Conservation (phyloP, 306 rosid genomes). For the Rosa rugosa region DNA sequence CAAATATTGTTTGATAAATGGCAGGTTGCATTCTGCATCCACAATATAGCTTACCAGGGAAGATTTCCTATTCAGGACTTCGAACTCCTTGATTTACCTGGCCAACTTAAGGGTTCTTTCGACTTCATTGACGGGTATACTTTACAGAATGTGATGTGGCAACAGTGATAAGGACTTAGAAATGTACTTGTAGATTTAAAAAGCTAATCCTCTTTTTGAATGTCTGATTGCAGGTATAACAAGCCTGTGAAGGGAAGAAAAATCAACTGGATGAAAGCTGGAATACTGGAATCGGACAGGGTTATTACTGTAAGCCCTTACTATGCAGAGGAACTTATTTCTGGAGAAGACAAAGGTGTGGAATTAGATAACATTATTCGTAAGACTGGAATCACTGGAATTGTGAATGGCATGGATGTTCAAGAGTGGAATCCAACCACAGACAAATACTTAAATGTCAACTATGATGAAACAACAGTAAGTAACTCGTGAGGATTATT, state of each 20-base stretch:
- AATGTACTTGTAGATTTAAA: background rate
- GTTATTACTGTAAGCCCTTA: constrained; percentile 48
- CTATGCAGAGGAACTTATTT: constrained; percentile 47
- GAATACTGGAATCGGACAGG: constrained; percentile 38
- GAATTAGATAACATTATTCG: constrained; percentile 42
- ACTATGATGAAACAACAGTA: constrained; percentile 43
- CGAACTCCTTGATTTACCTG: constrained; percentile 38
- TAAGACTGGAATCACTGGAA: constrained; percentile 34
- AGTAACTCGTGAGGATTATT: constrained; percentile 4
- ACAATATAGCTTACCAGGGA: constrained; percentile 59
- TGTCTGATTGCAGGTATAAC: constrained; percentile 30
- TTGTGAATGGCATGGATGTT: constrained; percentile 50
- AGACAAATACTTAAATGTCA: constrained; percentile 33
- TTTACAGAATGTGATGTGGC: background rate
- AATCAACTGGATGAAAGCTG: constrained; percentile 56
- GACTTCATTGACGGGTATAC: constrained; percentile 49
- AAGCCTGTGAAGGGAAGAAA: constrained; percentile 51
- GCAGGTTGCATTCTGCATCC: constrained; percentile 54
- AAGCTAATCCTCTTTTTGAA: background rate
- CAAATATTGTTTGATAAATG: constrained; percentile 2
- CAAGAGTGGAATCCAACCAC: constrained; percentile 55
- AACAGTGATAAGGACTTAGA: background rate
- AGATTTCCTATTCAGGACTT: constrained; percentile 43
- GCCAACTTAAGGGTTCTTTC: constrained; percentile 39
- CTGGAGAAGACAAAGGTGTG: constrained; percentile 45